Evolutionary conservation across 2,329 filamentous ascomycete genomes (phyloP).

Genomic region (Pseudopyricularia cyperi): DNA sequence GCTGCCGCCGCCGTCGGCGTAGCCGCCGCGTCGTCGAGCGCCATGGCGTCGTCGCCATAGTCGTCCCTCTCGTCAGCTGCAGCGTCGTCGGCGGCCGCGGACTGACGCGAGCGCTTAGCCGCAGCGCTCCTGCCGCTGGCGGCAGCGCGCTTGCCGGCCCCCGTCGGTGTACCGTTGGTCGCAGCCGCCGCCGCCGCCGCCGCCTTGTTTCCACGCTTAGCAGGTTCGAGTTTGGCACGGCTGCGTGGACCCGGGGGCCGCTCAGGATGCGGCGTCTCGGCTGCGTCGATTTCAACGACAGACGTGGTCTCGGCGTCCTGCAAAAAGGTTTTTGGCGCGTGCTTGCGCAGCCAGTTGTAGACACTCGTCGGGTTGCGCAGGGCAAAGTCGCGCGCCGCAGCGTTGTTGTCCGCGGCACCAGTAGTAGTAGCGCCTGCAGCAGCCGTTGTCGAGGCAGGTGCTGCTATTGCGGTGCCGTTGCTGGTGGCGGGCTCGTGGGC

Average conservation of each 20-base stretch:
- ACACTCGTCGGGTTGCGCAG: constrained; percentile 78
- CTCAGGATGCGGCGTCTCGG: constrained; percentile 15
- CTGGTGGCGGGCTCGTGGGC: constrained; percentile 11
- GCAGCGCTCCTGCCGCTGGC: constrained; percentile 15
- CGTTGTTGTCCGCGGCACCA: background rate
- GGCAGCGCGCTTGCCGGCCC: constrained; percentile 22
- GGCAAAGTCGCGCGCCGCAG: constrained; percentile 36
- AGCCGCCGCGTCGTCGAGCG: constrained; percentile 8
- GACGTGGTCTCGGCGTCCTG: constrained; percentile 51
- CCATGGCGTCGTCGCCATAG: constrained; percentile 1
- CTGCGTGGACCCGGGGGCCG: constrained; percentile 15
- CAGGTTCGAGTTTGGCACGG: constrained; percentile 1
- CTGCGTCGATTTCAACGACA: constrained; percentile 21
- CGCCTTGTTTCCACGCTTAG: constrained; percentile 5
- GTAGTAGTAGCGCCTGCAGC: background rate
- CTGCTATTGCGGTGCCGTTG: constrained; percentile 3
- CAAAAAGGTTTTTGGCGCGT: constrained; percentile 74
- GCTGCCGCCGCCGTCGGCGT: constrained; percentile 12
- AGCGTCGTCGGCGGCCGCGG: background rate
- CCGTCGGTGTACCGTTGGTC: constrained; percentile 10
- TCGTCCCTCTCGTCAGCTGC: constrained; percentile 15
- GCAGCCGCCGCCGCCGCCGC: background rate
- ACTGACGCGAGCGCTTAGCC: constrained; percentile 6
- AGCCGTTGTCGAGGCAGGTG: constrained; percentile 21
- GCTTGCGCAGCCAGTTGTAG: constrained; percentile 85